Conservation (phyloP, 306 rosid genomes). For the Quercus berberidifolia region DNA sequence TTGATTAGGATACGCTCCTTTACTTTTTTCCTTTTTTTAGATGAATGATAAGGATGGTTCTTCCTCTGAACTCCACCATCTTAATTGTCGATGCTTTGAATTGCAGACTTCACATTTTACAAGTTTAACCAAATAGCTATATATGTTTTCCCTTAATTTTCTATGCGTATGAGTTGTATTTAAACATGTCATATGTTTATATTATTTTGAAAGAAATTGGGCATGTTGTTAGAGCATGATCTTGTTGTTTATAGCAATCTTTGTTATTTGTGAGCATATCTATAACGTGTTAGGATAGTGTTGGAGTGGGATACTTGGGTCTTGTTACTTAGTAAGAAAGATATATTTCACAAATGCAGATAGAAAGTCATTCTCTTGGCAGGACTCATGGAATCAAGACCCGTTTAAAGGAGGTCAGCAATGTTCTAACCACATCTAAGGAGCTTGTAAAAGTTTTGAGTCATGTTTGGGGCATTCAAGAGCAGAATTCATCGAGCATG, state of each 20-base stretch:
- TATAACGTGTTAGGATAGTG: neutral
- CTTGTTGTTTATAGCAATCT: neutral
- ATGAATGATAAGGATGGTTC: no score
- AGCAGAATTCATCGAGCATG: conserved; percentile 42
- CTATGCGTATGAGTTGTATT: neutral
- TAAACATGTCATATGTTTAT: neutral
- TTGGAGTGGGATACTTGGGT: neutral
- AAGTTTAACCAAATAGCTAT: neutral
- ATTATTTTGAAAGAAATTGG: neutral
- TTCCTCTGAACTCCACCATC: neutral
- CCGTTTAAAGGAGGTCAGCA: conserved; percentile 71
- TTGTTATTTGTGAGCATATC: neutral
- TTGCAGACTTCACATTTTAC: neutral
- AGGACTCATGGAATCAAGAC: conserved; percentile 41
- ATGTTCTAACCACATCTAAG: conserved; percentile 65
- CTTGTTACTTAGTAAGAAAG: neutral
- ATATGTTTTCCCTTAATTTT: neutral
- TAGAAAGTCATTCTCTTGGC: conserved; percentile 26
- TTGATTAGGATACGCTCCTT: neutral
- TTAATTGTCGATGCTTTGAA: neutral
- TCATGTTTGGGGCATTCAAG: conserved; percentile 53
- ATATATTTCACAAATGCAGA: conserved; percentile 35
- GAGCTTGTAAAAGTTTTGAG: conserved; percentile 71
- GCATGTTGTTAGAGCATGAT: neutral
- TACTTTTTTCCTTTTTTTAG: neutral